Conservation (phyloP, 139 green algal species). For the Pseudopediastrum boryanum region DNA sequence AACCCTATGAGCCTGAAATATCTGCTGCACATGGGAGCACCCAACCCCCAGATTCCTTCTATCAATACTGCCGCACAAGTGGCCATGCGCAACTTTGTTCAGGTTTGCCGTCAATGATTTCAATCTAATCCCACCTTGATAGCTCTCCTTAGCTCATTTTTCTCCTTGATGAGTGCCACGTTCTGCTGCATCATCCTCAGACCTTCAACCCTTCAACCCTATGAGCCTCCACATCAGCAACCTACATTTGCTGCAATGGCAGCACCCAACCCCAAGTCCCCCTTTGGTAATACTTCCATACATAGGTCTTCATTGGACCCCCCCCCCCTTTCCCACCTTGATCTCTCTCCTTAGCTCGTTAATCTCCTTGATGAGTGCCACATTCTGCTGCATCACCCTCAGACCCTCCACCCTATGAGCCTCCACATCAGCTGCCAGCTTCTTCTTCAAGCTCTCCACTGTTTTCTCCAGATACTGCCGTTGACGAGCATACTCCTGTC, state of each 20-base stretch:
- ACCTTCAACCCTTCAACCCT: not conserved
- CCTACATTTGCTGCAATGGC: not conserved
- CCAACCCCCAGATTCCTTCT: too few relatives aligned
- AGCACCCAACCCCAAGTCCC: not conserved
- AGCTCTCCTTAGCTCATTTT: slow-evolving; percentile 88
- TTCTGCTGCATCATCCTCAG: slow-evolving; percentile 71
- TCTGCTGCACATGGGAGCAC: too few relatives aligned
- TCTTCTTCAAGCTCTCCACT: slow-evolving; percentile 77
- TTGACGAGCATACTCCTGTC: slow-evolving; percentile 67
- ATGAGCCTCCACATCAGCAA: not conserved
- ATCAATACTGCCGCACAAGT: too few relatives aligned
- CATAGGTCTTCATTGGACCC: not conserved
- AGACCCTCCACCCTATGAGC: slow-evolving; percentile 37
- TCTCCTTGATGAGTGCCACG: slow-evolving; percentile 86
- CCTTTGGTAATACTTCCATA: not conserved
- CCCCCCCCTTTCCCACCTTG: slow-evolving; percentile 35
- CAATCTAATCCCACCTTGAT: slow-evolving; percentile 68
- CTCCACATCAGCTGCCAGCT: slow-evolving; percentile 75
- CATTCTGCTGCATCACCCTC: slow-evolving; percentile 80
- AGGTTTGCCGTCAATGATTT: too few relatives aligned
- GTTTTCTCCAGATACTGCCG: slow-evolving; percentile 82
- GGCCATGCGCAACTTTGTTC: too few relatives aligned
- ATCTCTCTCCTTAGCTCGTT: slow-evolving; percentile 88
- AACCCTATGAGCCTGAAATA: slow-evolving; percentile 16
- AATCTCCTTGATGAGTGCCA: slow-evolving; percentile 88